Base-by-base conservation (phyloP, 371 early-diverging fungal genomes). In the Actinomortierella ambigua region DNA sequence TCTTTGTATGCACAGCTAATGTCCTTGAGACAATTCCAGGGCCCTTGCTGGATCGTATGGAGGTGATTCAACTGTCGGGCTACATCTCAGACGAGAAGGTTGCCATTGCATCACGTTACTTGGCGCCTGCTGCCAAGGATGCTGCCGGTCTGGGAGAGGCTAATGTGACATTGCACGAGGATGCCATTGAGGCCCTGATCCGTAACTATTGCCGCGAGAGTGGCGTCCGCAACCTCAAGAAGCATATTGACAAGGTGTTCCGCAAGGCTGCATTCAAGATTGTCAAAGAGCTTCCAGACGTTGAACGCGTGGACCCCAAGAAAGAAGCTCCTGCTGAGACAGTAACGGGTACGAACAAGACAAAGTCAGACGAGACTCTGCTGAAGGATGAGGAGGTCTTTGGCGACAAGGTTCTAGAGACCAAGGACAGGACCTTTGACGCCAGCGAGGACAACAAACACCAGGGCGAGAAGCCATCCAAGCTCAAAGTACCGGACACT, bases 1-100 rank as follows among this genome's bases (percentile, higher is more conserved):
- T 98, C 41, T 98, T 98, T 82, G 95, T 98, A 15, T 98, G 98
- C 80, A 98, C 99, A 0, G 99, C 99, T 52, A 98, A 98, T 65
- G 89, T 91, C 3, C 81, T 92, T 9, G 98, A 97, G 50, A 97
- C 97, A 15, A 98, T 98, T 34, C 98, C 99, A 6, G 94, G 88
- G 4, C 99, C 99, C 11, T 83, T 98, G 18, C 82, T 97, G 39
- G 99, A 98, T 82, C 93, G 99, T 66, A 98, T 98, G 98, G 98
- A 97, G 77, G 89, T 97, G 8, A 98, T 98, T 56, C 88, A 91
- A 20, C 84, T 98, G 2, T 95, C 96, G 28, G 98, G 98, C 4
- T 98, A 98, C 69, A 88, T 97, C 56, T 93, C 95, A 5, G 96
- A 98, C 75, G 99, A 98, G 76, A 98, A 98, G 77, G 88, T 93